Evolutionary conservation across 2,329 filamentous ascomycete species (phyloP), one percentile per base, ranked within the genome.

Genomic region (Aspergillus arachidicola): DNA sequence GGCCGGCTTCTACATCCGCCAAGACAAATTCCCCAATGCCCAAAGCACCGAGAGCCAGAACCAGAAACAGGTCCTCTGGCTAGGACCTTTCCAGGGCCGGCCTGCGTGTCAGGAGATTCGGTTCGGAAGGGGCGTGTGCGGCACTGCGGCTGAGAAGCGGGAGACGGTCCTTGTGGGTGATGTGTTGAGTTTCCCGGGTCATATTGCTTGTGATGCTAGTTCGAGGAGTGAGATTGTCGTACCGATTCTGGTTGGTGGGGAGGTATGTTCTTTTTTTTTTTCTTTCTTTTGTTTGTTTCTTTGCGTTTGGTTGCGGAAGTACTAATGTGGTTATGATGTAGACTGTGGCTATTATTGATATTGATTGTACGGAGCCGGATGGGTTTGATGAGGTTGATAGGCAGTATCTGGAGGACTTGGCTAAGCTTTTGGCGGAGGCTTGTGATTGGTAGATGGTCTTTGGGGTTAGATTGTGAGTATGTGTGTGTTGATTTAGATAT

Each of bases 181-280:
- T 62, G 80, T 83, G 55, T 55, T 73, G 45, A 63, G 71, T 7
- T 83, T 81, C 65, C 78, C 80, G 12, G 81, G 81, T 3, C 82
- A 84, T 71, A 83, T 84, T 72, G 80, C 82, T 12, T 84, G 82
- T 67, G 82, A 83, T 68, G 78, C 77, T 12, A 80, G 81, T 43
- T 64, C 73, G 74, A 48, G 46, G 64, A 83, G 82, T 73, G 82
- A 84, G 72, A 81, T 84, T 69, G 82, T 83, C 16, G 81, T 83
- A 51, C 81, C 82, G 41, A 77, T 83, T 70, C 51, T 81, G 57
- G 67, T 72, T n/a, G 66, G 65, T 21, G 76, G 73, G 38, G 79
- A 80, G 75, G 78, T 79, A 60, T 69, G 78, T 73, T 41, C 32
- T 41, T 53, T 26, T 53, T 32, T 56, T 59, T 54, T 58, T 60